A percentile compares a stretch with the other conserved stretches of the same genome.
These are phyloP conservation scores for Fusarium duplospermum DNA, from an alignment of 2,329 filamentous ascomycete species.

Conservation along the genomic window DNA sequence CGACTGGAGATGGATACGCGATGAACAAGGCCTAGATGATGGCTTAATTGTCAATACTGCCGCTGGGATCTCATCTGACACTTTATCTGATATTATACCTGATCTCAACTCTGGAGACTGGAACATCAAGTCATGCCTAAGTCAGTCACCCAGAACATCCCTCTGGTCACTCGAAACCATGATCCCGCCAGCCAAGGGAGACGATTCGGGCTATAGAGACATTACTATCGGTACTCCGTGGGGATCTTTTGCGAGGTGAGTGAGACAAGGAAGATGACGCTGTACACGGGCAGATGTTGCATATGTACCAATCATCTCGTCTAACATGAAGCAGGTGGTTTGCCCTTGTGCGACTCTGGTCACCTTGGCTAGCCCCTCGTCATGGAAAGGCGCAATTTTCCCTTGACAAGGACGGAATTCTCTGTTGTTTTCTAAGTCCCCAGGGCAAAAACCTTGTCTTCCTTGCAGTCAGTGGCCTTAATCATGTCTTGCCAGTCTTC, in stretches of 20 bases:
- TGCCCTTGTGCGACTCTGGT: constrained; percentile 81
- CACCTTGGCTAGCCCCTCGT: constrained; percentile 88
- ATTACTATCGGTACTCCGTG: constrained; percentile 73
- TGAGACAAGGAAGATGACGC: background rate
- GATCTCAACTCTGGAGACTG: constrained; percentile 66
- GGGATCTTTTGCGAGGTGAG: constrained; percentile 64
- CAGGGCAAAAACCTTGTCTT: constrained; percentile 82
- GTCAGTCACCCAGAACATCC: constrained; percentile 75
- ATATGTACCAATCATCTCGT: background rate
- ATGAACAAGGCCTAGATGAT: constrained; percentile 72
- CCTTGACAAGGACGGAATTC: constrained; percentile 80
- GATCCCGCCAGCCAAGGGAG: constrained; percentile 66
- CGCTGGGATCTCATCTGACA: constrained; percentile 47
- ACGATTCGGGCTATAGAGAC: constrained; percentile 67
- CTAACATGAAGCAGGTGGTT: constrained; percentile 72
- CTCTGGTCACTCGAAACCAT: constrained; percentile 75
- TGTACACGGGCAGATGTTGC: background rate
- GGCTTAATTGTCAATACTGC: constrained; percentile 67
- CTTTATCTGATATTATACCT: constrained; percentile 67
- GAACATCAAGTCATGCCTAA: constrained; percentile 63
- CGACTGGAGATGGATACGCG: constrained; percentile 77
- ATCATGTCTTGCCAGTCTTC: constrained; percentile 77
- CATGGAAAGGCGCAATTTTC: constrained; percentile 77
- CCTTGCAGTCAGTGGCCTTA: constrained; percentile 80
- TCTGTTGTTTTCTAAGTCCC: constrained; percentile 80